These are phyloP conservation scores for Acephala macrosclerotiorum DNA, from an alignment of 2,329 filamentous ascomycete genomes.

Conservation along the genomic window DNA sequence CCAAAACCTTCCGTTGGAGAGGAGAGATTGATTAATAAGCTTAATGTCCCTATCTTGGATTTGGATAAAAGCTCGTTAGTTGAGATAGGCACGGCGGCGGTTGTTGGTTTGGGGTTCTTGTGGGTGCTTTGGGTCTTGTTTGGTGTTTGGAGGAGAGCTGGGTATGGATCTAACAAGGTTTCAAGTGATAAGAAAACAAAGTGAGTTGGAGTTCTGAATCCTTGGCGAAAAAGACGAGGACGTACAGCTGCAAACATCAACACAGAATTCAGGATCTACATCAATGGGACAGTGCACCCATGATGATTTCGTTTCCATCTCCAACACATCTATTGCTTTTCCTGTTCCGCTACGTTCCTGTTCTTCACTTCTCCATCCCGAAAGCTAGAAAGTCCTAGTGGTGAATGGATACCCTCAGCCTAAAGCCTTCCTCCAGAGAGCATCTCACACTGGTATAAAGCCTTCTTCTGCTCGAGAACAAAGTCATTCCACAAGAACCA, in stretches of 20 bases:
- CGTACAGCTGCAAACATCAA: not conserved
- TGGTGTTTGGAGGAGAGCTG: constrained; percentile 36
- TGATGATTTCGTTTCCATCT: too few relatives aligned
- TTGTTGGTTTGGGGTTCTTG: constrained; percentile 69
- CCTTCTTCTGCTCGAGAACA: too few relatives aligned
- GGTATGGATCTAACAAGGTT: constrained; percentile 29
- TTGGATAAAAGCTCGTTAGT: constrained; percentile 57
- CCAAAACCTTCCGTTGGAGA: constrained; percentile 47
- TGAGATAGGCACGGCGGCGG: constrained; percentile 61
- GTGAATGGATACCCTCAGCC: too few relatives aligned
- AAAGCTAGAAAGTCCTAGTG: too few relatives aligned
- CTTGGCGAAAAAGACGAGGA: not conserved
- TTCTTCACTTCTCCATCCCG: too few relatives aligned
- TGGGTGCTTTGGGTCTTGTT: constrained; percentile 66
- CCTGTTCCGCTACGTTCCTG: too few relatives aligned
- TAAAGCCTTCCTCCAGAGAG: too few relatives aligned
- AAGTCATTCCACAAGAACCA: too few relatives aligned
- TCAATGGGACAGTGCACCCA: too few relatives aligned
- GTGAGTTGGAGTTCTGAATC: not conserved
- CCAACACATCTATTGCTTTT: too few relatives aligned
- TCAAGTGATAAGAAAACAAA: constrained; percentile 35
- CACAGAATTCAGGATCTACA: too few relatives aligned
- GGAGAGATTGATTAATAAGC: constrained; percentile 55
- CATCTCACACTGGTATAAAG: too few relatives aligned
- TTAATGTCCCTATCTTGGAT: constrained; percentile 72